These are phyloP conservation scores for Lactifluus piperatus DNA, from an alignment of 768 basidiomycete species.

Conservation along the genomic window DNA sequence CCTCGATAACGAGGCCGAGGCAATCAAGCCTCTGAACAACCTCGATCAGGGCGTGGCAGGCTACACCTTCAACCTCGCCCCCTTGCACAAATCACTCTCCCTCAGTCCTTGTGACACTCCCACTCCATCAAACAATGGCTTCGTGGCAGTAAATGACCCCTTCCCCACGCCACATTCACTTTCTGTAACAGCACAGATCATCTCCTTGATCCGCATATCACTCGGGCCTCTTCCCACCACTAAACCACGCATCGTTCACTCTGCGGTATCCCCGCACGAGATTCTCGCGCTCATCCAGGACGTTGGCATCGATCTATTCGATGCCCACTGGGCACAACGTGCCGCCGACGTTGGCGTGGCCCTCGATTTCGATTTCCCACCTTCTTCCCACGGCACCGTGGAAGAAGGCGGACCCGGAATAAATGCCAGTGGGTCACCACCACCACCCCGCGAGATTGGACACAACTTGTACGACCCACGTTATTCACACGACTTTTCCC, in stretches of 20 bases:
- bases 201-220: conserved; percentile 49
- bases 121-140: not conserved
- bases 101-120: not conserved
- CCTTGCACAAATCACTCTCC: conserved; percentile 32
- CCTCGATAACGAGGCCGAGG: too few relatives aligned
- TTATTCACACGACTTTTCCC: conserved; percentile 54
- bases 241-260: conserved; percentile 59
- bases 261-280: conserved; percentile 57
- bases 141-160: not conserved
- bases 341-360: conserved; percentile 66
- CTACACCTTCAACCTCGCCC: conserved; percentile 61
- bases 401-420: too few relatives aligned
- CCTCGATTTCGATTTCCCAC: conserved; percentile 72
- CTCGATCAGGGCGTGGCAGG: conserved; percentile 66
- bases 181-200: conserved; percentile 19
- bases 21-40: conserved; percentile 39
- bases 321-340: conserved; percentile 59
- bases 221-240: conserved; percentile 39
- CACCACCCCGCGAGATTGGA: conserved; percentile 40
- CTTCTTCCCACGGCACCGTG: conserved; percentile 5
- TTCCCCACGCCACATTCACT: conserved; percentile 2
- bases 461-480: conserved; percentile 58
- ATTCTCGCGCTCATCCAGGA: conserved; percentile 55
- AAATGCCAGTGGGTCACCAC: too few relatives aligned
- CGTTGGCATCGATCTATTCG: conserved; percentile 70